A percentile compares a stretch with the other conserved stretches of the same genome.
Evolutionary conservation across 1,139 yeast species (phyloP).

Genomic region (Pichia sp.): DNA sequence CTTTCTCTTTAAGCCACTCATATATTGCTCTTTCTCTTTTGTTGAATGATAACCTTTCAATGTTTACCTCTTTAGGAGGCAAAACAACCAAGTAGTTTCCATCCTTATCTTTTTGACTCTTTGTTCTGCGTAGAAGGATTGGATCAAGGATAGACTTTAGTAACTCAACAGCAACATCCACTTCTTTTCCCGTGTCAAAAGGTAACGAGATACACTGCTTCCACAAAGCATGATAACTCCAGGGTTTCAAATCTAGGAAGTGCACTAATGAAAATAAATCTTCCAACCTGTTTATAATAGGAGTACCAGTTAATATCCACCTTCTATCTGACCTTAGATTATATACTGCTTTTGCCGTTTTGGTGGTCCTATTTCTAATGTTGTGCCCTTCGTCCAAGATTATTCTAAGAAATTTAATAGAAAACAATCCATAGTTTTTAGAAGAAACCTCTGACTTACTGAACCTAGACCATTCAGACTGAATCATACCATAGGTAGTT

Average conservation of each 20-base stretch:
- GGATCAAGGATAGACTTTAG: slow-evolving; percentile 86
- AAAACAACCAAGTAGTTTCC: slow-evolving; percentile 74
- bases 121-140: slow-evolving; percentile 77
- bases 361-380: slow-evolving; percentile 75
- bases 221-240: slow-evolving; percentile 89
- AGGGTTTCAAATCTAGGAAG: slow-evolving; percentile 77
- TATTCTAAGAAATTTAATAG: slow-evolving; percentile 71
- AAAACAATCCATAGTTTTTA: slow-evolving; percentile 51
- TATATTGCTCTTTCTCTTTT: slow-evolving; percentile 65
- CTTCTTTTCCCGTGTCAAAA: slow-evolving; percentile 65
- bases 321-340: slow-evolving; percentile 59
- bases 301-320: slow-evolving; percentile 94
- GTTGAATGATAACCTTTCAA: slow-evolving; percentile 64
- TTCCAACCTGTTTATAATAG: slow-evolving; percentile 77
- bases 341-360: slow-evolving; percentile 76
- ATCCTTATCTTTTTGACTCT: slow-evolving; percentile 69
- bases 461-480: slow-evolving; percentile 56
- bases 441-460: slow-evolving; percentile 30
- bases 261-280: slow-evolving; percentile 77
- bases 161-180: slow-evolving; percentile 71
- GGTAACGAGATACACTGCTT: slow-evolving; percentile 81
- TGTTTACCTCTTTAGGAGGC: slow-evolving; percentile 69
- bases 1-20: slow-evolving; percentile 64
- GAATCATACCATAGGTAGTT: slow-evolving; percentile 86
- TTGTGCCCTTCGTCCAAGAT: slow-evolving; percentile 92